Evolutionary conservation across 371 early-diverging fungal genomes (phyloP).

Genomic region (Thermomucor indicae-seudaticae): DNA sequence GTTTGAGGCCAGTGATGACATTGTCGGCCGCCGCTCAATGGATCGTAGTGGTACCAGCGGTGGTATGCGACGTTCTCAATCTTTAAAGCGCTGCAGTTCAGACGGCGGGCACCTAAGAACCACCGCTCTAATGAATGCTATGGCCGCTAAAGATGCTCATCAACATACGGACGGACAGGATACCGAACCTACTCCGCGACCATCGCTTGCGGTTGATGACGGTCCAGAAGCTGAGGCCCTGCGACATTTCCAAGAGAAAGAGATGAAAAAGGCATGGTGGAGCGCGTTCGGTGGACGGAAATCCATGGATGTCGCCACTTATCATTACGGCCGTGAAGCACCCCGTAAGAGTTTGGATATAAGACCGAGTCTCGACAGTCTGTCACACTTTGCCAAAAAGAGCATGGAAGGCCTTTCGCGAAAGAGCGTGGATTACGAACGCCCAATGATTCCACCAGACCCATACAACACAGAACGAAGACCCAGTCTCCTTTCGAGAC

Average conservation of each 20-base stretch:
- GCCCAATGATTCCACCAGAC: slow-evolving; percentile 10
- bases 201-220: slow-evolving; percentile 19
- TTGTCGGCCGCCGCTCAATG: slow-evolving; percentile 1
- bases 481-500: slow-evolving; percentile 26
- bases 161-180: slow-evolving; percentile 1
- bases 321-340: slow-evolving; percentile 7
- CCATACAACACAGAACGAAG: slow-evolving; percentile 8
- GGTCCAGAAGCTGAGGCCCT: slow-evolving; percentile 26
- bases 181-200: slow-evolving; percentile 18
- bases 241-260: slow-evolving; percentile 23
- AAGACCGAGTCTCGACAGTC: slow-evolving; percentile 26
- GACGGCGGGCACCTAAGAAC: slow-evolving; percentile 38
- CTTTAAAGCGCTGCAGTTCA: slow-evolving; percentile 37
- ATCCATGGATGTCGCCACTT: slow-evolving; percentile 21
- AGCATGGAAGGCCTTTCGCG: slow-evolving; percentile 16
- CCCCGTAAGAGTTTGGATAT: slow-evolving; percentile 28
- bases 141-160: slow-evolving; percentile 24
- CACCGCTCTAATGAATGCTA: slow-evolving; percentile 36
- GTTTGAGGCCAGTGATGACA: slow-evolving; percentile 9
- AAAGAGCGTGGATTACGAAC: slow-evolving; percentile 10
- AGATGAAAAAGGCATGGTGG: slow-evolving; percentile 34
- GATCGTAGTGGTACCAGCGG: slow-evolving; percentile 7
- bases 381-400: slow-evolving; percentile 20
- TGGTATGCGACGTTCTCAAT: slow-evolving; percentile 1
- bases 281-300: slow-evolving; percentile 27